These are phyloP conservation scores for Corylus avellana DNA, from an alignment of 306 rosid species.

Conservation along the genomic window DNA sequence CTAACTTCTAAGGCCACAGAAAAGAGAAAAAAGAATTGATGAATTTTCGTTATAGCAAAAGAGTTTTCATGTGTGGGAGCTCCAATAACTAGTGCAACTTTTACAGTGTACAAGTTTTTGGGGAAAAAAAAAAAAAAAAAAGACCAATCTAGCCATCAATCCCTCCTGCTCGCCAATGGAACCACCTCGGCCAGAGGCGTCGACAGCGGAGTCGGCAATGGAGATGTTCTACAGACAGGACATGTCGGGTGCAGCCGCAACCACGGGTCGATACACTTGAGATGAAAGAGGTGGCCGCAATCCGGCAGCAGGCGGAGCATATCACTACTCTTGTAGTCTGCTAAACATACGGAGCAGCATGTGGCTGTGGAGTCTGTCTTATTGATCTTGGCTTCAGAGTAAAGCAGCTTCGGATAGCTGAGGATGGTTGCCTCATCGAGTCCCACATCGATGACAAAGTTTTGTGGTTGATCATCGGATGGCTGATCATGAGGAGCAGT, in stretches of 20 bases:
- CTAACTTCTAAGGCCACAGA: slow-evolving; percentile 4
- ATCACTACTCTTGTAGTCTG: slow-evolving; percentile 65
- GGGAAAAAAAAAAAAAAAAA: neutral
- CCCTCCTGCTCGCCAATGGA: slow-evolving; percentile 66
- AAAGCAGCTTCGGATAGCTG: slow-evolving; percentile 69
- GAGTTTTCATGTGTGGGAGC: slow-evolving; percentile 17
- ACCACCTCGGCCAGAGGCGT: slow-evolving; percentile 94
- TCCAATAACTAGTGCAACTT: neutral
- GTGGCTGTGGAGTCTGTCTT: slow-evolving; percentile 50
- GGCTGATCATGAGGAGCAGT: neutral
- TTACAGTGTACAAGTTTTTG: neutral
- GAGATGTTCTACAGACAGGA: slow-evolving; percentile 92
- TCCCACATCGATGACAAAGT: slow-evolving; percentile 62
- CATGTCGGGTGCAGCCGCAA: slow-evolving; percentile 79
- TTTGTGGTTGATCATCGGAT: slow-evolving; percentile 30
- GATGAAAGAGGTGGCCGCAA: slow-evolving; percentile 76
- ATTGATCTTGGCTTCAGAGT: slow-evolving; percentile 60
- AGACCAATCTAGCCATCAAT: slow-evolving; percentile 33
- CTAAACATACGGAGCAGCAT: slow-evolving; percentile 82
- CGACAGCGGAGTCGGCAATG: slow-evolving; percentile 80
- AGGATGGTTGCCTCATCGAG: slow-evolving; percentile 64
- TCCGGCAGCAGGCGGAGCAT: slow-evolving; percentile 71
- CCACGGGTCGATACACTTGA: slow-evolving; percentile 85
- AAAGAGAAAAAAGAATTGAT: slow-evolving; percentile 2
- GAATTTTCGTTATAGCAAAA: slow-evolving; percentile 7